Evolutionary conservation across 2,329 filamentous ascomycete genomes (phyloP), one percentile per base, ranked within the genome.

Genomic region (Microdochium trichocladiopsis): DNA sequence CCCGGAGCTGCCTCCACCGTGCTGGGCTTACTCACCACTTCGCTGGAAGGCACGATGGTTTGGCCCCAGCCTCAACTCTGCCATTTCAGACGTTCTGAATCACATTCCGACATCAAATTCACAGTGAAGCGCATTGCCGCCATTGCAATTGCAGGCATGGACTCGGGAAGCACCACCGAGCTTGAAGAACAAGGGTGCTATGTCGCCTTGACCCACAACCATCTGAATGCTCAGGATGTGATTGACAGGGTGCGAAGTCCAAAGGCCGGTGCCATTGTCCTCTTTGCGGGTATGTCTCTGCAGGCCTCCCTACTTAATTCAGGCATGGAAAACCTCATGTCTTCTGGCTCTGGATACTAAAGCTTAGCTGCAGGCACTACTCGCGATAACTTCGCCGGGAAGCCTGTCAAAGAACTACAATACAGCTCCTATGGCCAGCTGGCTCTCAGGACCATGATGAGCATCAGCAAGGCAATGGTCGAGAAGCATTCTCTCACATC

Each of bases 391-490:
- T 94, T 94, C 69, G 76, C 73, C 51, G 76, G 79, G 53, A 85
- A 86, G 55, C 75, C 84, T n/a, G 88, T 95, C 54, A 83, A 82
- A 31, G 82, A 87, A 50, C 82, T 95, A 2, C 75, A 85, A 50
- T 95, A 95, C 71, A 83, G 82, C 18, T 82, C 89, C 9, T 95
- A 95, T 69, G 72, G 77, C 12, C 80, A 84, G 2, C 78, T 86
- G 11, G 88, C 89, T 16, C 76, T 93, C 6, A 75, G 78, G 36
- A 86, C 86, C 1, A 84, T 94, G 72, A 72, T 83, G 47, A 63
- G 68, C 21, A 90, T 94, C 60, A 82, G 83, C 41, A 70, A 73
- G 5, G 67, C 74, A 3, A 69, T 92, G 3, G 68, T 70, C 16
- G 62, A 69, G 11, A 83, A 82, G 58, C 84, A 95, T 66, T 71